Evolutionary conservation across 495 filamentous ascomycete species (phyloP).

Genomic region (Hypomontagnella monticulosa): DNA sequence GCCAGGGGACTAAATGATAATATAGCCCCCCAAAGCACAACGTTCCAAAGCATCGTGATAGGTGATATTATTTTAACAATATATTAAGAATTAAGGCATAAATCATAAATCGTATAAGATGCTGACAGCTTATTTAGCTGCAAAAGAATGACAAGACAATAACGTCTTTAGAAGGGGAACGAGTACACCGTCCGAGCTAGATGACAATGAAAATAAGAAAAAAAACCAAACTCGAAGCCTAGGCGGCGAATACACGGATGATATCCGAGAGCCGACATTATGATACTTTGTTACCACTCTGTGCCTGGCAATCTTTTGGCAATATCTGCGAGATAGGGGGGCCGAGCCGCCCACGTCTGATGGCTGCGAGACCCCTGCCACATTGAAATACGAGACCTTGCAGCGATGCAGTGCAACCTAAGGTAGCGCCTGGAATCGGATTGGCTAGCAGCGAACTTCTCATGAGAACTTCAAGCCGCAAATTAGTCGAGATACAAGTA

Average conservation of each 20-base stretch:
- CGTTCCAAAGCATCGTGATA: constrained; percentile 27
- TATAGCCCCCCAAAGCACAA: constrained; percentile 23
- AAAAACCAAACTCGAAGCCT: constrained; percentile 3
- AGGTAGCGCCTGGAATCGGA: constrained; percentile 20
- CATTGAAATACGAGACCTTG: constrained; percentile 35
- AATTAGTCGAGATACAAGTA: neutral
- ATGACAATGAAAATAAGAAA: neutral
- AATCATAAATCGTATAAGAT: neutral
- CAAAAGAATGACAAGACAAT: constrained; percentile 1
- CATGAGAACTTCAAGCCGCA: constrained; percentile 7
- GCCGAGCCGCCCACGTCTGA: constrained; percentile 25
- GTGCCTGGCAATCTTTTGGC: constrained; percentile 25
- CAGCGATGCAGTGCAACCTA: constrained; percentile 35
- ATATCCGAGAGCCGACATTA: constrained; percentile 17
- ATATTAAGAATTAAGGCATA: constrained; percentile 24
- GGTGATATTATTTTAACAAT: constrained; percentile 1
- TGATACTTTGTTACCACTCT: constrained; percentile 6
- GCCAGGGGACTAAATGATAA: constrained; percentile 24
- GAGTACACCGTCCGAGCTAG: neutral
- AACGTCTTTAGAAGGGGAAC: neutral
- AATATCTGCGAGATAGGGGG: constrained; percentile 34
- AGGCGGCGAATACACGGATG: constrained; percentile 8
- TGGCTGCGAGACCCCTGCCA: constrained; percentile 36
- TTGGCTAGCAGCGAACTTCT: constrained; percentile 13
- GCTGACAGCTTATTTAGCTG: neutral